Evolutionary conservation across 2,329 filamentous ascomycete species (phyloP).

Genomic region (Plenodomus biglobosus): DNA sequence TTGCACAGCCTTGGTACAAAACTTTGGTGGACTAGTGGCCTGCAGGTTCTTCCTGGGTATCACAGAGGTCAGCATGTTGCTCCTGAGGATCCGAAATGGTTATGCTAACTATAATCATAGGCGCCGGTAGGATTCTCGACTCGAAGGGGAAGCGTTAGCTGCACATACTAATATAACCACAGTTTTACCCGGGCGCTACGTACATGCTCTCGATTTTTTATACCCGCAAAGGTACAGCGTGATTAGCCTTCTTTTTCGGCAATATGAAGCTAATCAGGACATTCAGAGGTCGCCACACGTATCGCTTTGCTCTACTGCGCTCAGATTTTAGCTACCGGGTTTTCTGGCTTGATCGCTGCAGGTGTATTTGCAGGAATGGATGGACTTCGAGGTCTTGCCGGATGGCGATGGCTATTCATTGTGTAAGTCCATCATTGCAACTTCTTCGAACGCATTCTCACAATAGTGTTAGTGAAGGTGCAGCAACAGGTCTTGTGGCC

Average conservation of each 20-base stretch:
- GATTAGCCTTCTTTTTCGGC: neutral
- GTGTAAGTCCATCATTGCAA: constrained; percentile 34
- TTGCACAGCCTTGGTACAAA: constrained; percentile 37
- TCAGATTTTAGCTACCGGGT: constrained; percentile 45
- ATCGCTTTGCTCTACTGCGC: constrained; percentile 45
- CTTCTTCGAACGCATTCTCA: neutral
- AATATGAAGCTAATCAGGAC: neutral
- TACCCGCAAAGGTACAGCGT: constrained; percentile 51
- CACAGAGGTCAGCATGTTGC: constrained; percentile 17
- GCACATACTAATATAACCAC: neutral
- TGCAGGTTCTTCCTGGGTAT: constrained; percentile 37
- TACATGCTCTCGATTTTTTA: constrained; percentile 68
- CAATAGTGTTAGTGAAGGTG: constrained; percentile 24
- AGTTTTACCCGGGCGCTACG: constrained; percentile 63
- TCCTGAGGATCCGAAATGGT: neutral
- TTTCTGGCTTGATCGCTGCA: constrained; percentile 50
- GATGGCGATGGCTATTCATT: constrained; percentile 45
- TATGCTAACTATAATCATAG: constrained; percentile 2
- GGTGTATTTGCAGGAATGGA: constrained; percentile 42
- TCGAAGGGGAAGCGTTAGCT: neutral
- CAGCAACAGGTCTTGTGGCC: constrained; percentile 28
- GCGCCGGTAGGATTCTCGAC: constrained; percentile 5
- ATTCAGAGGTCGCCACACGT: constrained; percentile 39
- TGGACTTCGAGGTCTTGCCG: constrained; percentile 31
- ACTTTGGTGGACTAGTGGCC: constrained; percentile 37